These are phyloP conservation scores for Mycothermus thermophilus DNA, from an alignment of 495 filamentous ascomycete genomes.

Conservation along the genomic window DNA sequence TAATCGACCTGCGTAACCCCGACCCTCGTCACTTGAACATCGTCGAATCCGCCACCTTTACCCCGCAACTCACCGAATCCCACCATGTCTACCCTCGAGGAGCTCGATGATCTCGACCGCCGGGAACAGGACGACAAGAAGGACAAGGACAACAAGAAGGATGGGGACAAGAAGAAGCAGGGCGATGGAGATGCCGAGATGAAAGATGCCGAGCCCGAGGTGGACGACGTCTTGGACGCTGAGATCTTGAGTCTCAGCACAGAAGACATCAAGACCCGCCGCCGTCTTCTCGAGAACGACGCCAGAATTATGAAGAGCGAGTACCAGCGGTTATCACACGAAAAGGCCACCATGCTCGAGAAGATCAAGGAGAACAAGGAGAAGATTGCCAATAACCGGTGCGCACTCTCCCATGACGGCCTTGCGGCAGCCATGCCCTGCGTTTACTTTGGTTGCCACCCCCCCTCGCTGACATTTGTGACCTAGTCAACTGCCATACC, in stretches of 20 bases:
- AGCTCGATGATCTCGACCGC: conserved; percentile 34
- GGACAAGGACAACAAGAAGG: conserved; percentile 63
- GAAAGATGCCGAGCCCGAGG: conserved; percentile 61
- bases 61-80: no score
- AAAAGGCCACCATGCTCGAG: conserved; percentile 87
- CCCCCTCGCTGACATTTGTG: conserved; percentile 9
- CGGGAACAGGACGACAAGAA: conserved; percentile 62
- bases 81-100: conserved; percentile 29
- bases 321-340: conserved; percentile 82
- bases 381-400: conserved; percentile 99
- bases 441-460: not conserved
- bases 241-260: conserved; percentile 86
- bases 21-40: no score
- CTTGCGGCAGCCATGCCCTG: not conserved
- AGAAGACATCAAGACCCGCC: conserved; percentile 78
- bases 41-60: no score
- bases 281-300: conserved; percentile 88
- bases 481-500: conserved; percentile 83
- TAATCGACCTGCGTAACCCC: no score
- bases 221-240: conserved; percentile 71
- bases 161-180: conserved; percentile 53
- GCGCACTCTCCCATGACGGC: conserved; percentile 12
- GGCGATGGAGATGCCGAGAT: conserved; percentile 73
- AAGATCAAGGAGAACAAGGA: conserved; percentile 98
- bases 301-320: conserved; percentile 98